Evolutionary conservation across 306 rosid genomes (phyloP).

Genomic region (Lithocarpus polystachyus): DNA sequence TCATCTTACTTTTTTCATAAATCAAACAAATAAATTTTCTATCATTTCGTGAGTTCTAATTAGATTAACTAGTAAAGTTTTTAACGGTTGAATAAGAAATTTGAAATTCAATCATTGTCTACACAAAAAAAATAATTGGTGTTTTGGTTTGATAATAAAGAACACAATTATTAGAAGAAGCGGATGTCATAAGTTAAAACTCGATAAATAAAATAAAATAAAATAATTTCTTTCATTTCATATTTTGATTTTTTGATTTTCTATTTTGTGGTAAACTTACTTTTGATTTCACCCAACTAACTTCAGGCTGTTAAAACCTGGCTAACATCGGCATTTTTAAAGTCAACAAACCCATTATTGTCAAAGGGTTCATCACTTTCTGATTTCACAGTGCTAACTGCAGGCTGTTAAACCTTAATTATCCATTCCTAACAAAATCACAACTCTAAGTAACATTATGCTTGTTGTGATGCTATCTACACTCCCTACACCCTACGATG

Average conservation of each 20-base stretch:
- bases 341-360: neutral
- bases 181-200: fast-evolving
- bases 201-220: too few relatives aligned
- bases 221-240: too few relatives aligned
- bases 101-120: too few relatives aligned
- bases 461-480: neutral
- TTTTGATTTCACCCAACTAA: neutral
- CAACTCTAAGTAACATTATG: conserved; percentile 31
- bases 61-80: fast-evolving
- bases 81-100: too few relatives aligned
- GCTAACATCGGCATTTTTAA: neutral
- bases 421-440: conserved; percentile 13
- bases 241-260: too few relatives aligned
- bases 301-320: conserved; percentile 13
- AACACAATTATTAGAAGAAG: too few relatives aligned
- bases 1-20: too few relatives aligned
- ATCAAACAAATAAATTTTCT: too few relatives aligned
- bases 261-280: neutral
- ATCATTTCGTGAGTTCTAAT: too few relatives aligned
- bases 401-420: conserved; percentile 38
- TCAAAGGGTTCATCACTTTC: conserved; percentile 12
- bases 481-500: conserved; percentile 9
- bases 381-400: conserved; percentile 15
- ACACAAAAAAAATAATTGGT: fast-evolving
- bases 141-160: too few relatives aligned